Conservation (phyloP, 2,329 filamentous ascomycete species). For the Fusarium keratoplasticum region DNA sequence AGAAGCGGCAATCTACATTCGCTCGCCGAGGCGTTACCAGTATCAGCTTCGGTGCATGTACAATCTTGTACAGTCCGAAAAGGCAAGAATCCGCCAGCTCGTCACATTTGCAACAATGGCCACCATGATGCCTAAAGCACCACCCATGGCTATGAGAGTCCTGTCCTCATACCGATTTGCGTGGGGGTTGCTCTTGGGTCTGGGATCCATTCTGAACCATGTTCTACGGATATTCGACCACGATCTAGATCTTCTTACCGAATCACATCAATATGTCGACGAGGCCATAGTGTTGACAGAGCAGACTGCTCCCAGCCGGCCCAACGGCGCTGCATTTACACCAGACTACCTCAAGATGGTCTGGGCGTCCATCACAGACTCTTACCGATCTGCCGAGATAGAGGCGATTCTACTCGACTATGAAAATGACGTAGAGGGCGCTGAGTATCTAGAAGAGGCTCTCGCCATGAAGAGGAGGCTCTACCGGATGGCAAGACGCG, state of each 20-base stretch:
- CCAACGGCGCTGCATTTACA: constrained; percentile 31
- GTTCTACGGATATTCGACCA: constrained; percentile 23
- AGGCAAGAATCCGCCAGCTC: constrained; percentile 16
- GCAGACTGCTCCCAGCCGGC: constrained; percentile 22
- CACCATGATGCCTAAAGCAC: not conserved
- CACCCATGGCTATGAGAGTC: not conserved
- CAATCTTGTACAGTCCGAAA: constrained; percentile 20
- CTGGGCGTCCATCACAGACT: constrained; percentile 26
- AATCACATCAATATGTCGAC: constrained; percentile 18
- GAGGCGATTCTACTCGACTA: constrained; percentile 25
- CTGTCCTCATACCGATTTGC: constrained; percentile 16
- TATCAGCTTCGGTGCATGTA: constrained; percentile 28
- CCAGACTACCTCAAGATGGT: constrained; percentile 30
- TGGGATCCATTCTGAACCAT: constrained; percentile 24
- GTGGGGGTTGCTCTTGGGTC: constrained; percentile 20
- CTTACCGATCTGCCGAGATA: constrained; percentile 16
- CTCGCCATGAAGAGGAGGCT: constrained; percentile 12
- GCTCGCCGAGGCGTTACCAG: constrained; percentile 13
- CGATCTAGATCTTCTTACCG: not conserved
- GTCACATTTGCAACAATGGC: constrained; percentile 4
- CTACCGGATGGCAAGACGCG: constrained; percentile 16
- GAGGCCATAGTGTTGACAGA: constrained; percentile 24
- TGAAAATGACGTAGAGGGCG: constrained; percentile 28
- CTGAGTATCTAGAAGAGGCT: constrained; percentile 30
- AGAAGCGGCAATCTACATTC: constrained; percentile 19